Percentiles rank a stretch among this genome's conserved stretches.
Conservation (phyloP, 78 protist genomes). For the Cavenderia fasciculata region DNA sequence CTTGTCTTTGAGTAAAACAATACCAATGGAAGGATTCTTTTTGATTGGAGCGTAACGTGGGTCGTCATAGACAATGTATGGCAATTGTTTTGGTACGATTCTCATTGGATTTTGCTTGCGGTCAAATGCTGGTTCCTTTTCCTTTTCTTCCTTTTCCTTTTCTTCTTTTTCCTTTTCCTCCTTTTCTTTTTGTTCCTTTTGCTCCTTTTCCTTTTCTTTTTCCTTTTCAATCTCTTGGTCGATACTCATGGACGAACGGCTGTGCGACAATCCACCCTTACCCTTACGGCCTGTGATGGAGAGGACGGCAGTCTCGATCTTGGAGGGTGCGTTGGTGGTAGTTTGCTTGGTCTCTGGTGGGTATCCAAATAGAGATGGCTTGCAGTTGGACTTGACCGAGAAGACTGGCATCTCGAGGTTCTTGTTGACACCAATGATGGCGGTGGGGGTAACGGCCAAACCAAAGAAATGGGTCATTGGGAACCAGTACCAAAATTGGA, state of each 20-base stretch:
- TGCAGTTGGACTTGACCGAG: slow-evolving; percentile 61
- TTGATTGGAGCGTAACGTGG: slow-evolving; percentile 85
- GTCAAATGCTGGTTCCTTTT: slow-evolving; percentile 69
- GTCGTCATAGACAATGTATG: slow-evolving; percentile 29
- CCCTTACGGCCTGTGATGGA: slow-evolving; percentile 66
- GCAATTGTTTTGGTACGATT: slow-evolving; percentile 86
- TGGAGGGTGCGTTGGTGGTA: slow-evolving; percentile 21
- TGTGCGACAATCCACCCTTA: slow-evolving; percentile 11
- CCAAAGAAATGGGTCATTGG: slow-evolving; percentile 94
- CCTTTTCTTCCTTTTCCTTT: slow-evolving; percentile 75
- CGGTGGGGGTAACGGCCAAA: slow-evolving; percentile 97
- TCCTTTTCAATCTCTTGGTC: slow-evolving; percentile 10
- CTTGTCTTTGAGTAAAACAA: slow-evolving; percentile 65
- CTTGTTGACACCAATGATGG: slow-evolving; percentile 93
- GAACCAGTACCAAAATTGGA: slow-evolving; percentile 99
- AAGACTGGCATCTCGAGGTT: slow-evolving; percentile 86
- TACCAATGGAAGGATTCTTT: slow-evolving; percentile 49
- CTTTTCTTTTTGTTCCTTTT: slow-evolving; percentile 51
- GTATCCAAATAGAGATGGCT: slow-evolving; percentile 93
- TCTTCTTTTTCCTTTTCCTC: slow-evolving; percentile 68
- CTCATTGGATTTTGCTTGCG: slow-evolving; percentile 91
- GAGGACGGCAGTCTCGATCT: slow-evolving; percentile 83
- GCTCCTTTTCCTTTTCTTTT: slow-evolving; percentile 28
- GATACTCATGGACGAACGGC: slow-evolving; percentile 36
- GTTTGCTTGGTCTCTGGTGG: slow-evolving; percentile 85